A percentile compares a stretch with the other conserved stretches of the same genome.
Conservation (phyloP, 2,329 filamentous ascomycete genomes). For the Bipolaris cookei region DNA sequence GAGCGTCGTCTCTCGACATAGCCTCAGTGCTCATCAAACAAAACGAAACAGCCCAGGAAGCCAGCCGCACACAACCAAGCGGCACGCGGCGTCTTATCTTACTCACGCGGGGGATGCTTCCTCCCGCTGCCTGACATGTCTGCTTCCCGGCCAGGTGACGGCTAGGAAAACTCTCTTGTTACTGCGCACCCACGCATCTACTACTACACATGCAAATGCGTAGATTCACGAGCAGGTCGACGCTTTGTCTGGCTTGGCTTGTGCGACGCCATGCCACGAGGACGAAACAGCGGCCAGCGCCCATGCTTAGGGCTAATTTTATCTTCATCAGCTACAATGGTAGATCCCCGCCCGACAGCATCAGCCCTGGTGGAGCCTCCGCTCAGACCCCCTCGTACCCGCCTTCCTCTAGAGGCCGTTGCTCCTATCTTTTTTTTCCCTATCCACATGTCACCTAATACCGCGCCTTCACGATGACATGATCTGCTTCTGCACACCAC, state of each 20-base stretch:
- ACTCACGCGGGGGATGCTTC: too few relatives aligned
- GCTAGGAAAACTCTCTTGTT: too few relatives aligned
- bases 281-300: constrained; percentile 1
- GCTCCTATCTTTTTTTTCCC: constrained; percentile 19
- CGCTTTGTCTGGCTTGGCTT: not conserved
- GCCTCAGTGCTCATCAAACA: not conserved
- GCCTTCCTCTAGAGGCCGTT: constrained; percentile 4
- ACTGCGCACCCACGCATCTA: too few relatives aligned
- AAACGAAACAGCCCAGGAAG: not conserved
- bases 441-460: constrained; percentile 1
- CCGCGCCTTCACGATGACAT: constrained; percentile 16
- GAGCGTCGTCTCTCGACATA: not conserved
- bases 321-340: constrained; percentile 12
- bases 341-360: constrained; percentile 10
- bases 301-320: constrained; percentile 18
- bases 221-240: not conserved
- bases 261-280: constrained; percentile 2
- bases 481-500: constrained; percentile 9
- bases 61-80: not conserved
- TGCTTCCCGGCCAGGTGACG: too few relatives aligned
- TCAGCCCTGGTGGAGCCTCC: constrained; percentile 15
- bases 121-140: too few relatives aligned
- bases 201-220: too few relatives aligned
- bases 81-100: too few relatives aligned
- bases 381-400: constrained; percentile 11